Conservation (phyloP, 2,329 filamentous ascomycete genomes). For the Daldinia eschscholtzii region DNA sequence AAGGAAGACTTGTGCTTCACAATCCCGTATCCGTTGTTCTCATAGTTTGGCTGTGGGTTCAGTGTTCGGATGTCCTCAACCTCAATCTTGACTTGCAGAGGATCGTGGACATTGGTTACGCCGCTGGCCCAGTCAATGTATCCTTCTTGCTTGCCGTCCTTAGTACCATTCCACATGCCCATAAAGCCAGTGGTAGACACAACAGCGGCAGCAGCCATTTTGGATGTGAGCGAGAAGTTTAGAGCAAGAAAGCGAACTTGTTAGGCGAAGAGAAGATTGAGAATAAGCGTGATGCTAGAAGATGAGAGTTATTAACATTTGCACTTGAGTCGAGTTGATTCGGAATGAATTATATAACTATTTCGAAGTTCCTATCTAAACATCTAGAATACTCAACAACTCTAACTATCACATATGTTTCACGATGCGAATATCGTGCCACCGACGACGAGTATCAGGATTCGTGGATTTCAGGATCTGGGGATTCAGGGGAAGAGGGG, state of each 20-base stretch:
- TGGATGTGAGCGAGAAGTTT: conserved; percentile 11
- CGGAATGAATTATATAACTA: conserved; percentile 36
- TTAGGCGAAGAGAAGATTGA: conserved; percentile 12
- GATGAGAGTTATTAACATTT: conserved; percentile 5
- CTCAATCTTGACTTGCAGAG: conserved; percentile 46
- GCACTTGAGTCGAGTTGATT: not conserved
- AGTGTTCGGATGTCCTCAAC: conserved; percentile 48
- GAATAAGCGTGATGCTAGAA: conserved; percentile 16
- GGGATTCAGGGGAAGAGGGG: conserved; percentile 37
- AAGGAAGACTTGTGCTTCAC: conserved; percentile 47
- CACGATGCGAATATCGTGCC: conserved; percentile 7
- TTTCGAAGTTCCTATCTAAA: conserved; percentile 18
- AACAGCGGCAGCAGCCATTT: conserved; percentile 47
- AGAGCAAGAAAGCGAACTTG: conserved; percentile 11
- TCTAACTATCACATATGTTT: conserved; percentile 4
- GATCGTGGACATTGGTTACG: conserved; percentile 47
- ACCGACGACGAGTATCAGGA: conserved; percentile 25
- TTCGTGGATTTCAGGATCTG: conserved; percentile 43
- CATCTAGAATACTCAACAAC: not conserved
- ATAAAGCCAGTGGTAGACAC: conserved; percentile 47
- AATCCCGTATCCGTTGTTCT: conserved; percentile 47
- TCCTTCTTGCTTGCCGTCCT: conserved; percentile 45
- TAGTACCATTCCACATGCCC: conserved; percentile 51
- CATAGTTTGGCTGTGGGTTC: conserved; percentile 43
- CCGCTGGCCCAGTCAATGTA: conserved; percentile 49